A percentile compares a stretch with the other conserved stretches of the same genome.
Conservation (phyloP, 2,329 filamentous ascomycete genomes). For the Fusarium sp. region DNA sequence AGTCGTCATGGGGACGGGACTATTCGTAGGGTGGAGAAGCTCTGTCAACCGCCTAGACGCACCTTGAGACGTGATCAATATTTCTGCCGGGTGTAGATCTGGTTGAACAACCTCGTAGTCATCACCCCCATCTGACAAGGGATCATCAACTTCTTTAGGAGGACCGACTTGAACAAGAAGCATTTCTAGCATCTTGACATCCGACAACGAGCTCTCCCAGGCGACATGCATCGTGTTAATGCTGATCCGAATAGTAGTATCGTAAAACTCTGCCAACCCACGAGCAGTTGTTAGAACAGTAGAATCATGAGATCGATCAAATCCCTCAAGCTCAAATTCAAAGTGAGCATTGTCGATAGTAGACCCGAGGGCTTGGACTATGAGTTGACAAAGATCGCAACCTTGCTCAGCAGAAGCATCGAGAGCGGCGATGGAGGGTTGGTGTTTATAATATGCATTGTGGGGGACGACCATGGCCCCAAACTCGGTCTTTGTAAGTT, state of each 20-base stretch:
- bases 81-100: not conserved
- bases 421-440: not conserved
- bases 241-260: not conserved
- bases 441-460: not conserved
- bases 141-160: not conserved
- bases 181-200: not conserved
- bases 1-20: too few species aligned
- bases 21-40: too few species aligned
- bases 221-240: not conserved
- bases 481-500: not conserved
- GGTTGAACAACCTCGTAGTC: not conserved
- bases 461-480: not conserved
- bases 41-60: too few species aligned
- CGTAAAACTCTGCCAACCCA: not conserved
- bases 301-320: not conserved
- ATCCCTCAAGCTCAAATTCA: not conserved
- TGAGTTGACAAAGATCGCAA: not conserved
- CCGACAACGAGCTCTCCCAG: not conserved
- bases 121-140: not conserved
- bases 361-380: not conserved
- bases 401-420: not conserved
- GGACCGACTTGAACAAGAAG: not conserved
- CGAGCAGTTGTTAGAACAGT: not conserved
- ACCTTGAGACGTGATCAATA: not conserved
- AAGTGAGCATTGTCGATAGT: not conserved